A percentile compares a stretch with the other conserved stretches of the same genome.
Evolutionary conservation across 129 eudicot species (phyloP).

Genomic region (Glebionis coronaria): DNA sequence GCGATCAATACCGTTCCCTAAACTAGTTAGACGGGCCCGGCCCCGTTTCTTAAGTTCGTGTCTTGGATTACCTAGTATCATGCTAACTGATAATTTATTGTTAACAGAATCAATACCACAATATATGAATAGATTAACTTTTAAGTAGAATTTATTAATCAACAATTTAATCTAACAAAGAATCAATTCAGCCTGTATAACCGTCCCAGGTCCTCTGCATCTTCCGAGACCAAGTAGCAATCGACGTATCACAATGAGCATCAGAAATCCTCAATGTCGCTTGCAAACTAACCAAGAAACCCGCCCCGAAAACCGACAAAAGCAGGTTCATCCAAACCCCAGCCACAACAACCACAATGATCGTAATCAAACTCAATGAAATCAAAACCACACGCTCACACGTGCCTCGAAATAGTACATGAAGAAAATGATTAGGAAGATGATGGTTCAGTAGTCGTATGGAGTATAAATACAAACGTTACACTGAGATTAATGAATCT

Average conservation of each 20-base stretch:
- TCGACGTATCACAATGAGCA: constrained; percentile 42
- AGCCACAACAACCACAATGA: constrained; percentile 45
- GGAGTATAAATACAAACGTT: no score
- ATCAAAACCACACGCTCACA: constrained; percentile 50
- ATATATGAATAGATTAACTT: no score
- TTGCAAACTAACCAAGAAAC: constrained; percentile 40
- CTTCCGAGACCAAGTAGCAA: constrained; percentile 55
- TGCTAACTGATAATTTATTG: no score
- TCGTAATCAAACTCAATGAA: constrained; percentile 29
- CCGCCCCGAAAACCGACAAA: constrained; percentile 32
- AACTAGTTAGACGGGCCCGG: no score
- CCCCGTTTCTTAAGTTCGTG: no score
- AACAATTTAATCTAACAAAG: background rate
- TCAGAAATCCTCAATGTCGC: constrained; percentile 54
- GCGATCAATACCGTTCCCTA: no score
- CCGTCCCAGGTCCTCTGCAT: constrained; percentile 47
- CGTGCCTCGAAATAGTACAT: constrained; percentile 28
- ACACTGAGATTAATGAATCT: no score
- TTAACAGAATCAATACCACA: no score
- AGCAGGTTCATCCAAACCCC: constrained; percentile 51
- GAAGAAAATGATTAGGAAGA: constrained; percentile 46
- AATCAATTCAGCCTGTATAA: constrained; percentile 40
- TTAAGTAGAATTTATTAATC: background rate
- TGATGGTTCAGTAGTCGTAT: background rate
- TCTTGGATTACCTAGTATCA: no score